Evolutionary conservation across 805 yeast genomes (phyloP).

Genomic region (Barnettozyma vustinii): DNA sequence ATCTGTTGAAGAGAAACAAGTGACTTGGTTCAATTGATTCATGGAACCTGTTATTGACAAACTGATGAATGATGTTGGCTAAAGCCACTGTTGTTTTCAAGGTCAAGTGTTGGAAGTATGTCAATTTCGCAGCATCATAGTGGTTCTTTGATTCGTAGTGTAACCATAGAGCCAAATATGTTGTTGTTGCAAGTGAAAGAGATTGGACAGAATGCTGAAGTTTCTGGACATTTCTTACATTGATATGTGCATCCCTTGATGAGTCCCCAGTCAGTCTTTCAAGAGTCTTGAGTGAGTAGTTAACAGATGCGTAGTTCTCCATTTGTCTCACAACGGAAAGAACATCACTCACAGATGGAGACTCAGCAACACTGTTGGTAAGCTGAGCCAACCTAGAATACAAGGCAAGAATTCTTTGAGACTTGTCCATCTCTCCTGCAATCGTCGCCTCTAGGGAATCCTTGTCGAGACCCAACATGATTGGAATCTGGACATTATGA

Average conservation of each 20-base stretch:
- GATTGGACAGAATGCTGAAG: conserved; percentile 16
- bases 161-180: conserved; percentile 16
- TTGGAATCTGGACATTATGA: conserved; percentile 17
- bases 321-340: conserved; percentile 12
- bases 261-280: not conserved
- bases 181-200: conserved; percentile 14
- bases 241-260: conserved; percentile 3
- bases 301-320: conserved; percentile 14
- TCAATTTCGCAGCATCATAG: conserved; percentile 11
- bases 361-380: conserved; percentile 16
- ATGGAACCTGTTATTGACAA: conserved; percentile 11
- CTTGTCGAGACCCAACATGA: not conserved
- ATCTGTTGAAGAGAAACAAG: conserved; percentile 15
- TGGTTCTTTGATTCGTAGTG: conserved; percentile 18
- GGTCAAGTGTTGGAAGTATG: conserved; percentile 7
- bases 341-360: conserved; percentile 17
- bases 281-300: conserved; percentile 13
- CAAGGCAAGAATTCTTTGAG: conserved; percentile 16
- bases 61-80: conserved; percentile 14
- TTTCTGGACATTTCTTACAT: conserved; percentile 13
- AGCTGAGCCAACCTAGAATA: conserved; percentile 15
- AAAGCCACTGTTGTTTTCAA: conserved; percentile 9
- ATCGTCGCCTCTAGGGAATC: conserved; percentile 12
- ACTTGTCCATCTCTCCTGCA: conserved; percentile 12
- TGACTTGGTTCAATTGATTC: conserved; percentile 15